Evolutionary conservation across 306 rosid genomes (phyloP).

Genomic region (Prunus mira): DNA sequence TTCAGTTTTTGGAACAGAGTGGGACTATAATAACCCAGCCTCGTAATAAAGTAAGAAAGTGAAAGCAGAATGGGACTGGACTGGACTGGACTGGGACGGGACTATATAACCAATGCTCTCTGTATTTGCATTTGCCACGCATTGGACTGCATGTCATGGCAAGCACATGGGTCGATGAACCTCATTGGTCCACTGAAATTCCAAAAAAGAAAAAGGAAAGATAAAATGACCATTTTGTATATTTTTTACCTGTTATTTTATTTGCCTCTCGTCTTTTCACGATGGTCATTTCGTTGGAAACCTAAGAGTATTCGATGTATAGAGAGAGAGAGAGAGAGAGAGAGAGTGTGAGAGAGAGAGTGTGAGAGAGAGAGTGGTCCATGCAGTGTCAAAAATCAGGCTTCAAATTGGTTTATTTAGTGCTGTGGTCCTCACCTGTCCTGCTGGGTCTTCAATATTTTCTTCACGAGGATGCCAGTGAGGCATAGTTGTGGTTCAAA

Average conservation of each 20-base stretch:
- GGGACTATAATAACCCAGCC: neutral
- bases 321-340: too few species aligned
- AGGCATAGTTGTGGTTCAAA: neutral
- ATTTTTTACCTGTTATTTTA: neutral
- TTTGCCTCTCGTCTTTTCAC: neutral
- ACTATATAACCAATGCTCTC: neutral
- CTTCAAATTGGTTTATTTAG: neutral
- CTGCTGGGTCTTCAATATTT: neutral
- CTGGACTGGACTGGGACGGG: neutral
- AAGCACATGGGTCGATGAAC: neutral
- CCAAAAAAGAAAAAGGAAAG: neutral
- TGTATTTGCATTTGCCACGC: neutral
- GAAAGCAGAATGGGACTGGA: neutral
- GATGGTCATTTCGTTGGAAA: neutral
- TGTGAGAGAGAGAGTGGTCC: neutral
- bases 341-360: too few species aligned
- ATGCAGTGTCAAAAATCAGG: neutral
- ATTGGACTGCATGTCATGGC: neutral
- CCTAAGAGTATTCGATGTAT: neutral
- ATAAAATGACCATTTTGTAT: too few species aligned
- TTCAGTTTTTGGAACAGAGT: neutral
- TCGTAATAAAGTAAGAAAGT: neutral
- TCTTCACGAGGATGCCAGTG: conserved; percentile 8
- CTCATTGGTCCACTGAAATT: neutral
- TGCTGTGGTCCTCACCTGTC: neutral